These are phyloP conservation scores for Chrysoporthe deuterocubensis DNA, from an alignment of 2,329 filamentous ascomycete genomes.

Conservation along the genomic window DNA sequence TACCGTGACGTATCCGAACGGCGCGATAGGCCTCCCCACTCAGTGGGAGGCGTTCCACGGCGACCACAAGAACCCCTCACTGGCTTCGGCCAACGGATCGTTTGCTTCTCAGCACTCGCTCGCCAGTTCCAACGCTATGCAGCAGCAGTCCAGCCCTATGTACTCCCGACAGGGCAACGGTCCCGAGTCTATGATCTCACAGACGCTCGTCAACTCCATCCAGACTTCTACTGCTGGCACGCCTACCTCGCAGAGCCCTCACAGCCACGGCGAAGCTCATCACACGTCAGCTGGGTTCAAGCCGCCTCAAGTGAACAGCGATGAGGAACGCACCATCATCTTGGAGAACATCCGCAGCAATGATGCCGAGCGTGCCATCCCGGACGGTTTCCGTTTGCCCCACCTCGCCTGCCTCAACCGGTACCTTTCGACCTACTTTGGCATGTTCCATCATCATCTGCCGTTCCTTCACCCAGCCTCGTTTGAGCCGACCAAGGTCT, in stretches of 20 bases:
- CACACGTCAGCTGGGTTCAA: slow-evolving; percentile 70
- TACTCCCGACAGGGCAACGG: slow-evolving; percentile 60
- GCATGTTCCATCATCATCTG: slow-evolving; percentile 93
- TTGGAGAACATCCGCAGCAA: slow-evolving; percentile 82
- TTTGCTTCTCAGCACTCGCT: slow-evolving; percentile 72
- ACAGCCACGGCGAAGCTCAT: slow-evolving; percentile 70
- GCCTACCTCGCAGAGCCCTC: slow-evolving; percentile 70
- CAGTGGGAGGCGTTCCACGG: slow-evolving; percentile 87
- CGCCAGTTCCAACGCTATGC: slow-evolving; percentile 59
- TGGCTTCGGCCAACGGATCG: slow-evolving; percentile 66
- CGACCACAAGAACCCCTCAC: slow-evolving; percentile 77
- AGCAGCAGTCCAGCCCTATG: slow-evolving; percentile 49
- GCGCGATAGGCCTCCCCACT: slow-evolving; percentile 74
- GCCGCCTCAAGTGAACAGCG: slow-evolving; percentile 79
- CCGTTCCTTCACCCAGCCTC: slow-evolving; percentile 94
- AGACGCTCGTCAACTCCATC: slow-evolving; percentile 74
- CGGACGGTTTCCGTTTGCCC: slow-evolving; percentile 88
- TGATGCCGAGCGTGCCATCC: slow-evolving; percentile 80
- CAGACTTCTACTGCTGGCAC: slow-evolving; percentile 71
- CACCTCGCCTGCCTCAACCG: slow-evolving; percentile 81
- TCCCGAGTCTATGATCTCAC: slow-evolving; percentile 55
- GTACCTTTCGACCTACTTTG: slow-evolving; percentile 95
- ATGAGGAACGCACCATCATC: slow-evolving; percentile 84
- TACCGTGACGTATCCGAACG: slow-evolving; percentile 75
- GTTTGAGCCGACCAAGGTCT: slow-evolving; percentile 79